These are phyloP conservation scores for Jaminaea rosea DNA, from an alignment of 1,284 basidiomycete species.

Conservation along the genomic window DNA sequence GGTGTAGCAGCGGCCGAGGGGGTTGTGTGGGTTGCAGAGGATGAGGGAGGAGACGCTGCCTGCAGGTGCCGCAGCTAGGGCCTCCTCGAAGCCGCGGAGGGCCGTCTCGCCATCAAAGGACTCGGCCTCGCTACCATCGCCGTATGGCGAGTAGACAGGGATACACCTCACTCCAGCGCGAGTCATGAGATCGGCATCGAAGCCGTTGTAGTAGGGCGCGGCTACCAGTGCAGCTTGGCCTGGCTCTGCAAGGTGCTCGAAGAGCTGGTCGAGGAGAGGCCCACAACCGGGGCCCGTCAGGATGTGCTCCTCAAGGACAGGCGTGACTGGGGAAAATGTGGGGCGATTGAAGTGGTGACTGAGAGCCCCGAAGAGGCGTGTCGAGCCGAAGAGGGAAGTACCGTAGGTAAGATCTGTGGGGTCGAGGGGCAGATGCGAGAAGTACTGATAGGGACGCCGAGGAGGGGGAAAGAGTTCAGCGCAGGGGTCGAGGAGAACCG, in stretches of 20 bases:
- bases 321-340: constrained; percentile 5
- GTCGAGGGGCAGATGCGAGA: constrained; percentile 5
- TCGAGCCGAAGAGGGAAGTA: constrained; percentile 13
- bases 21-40: constrained; percentile 15
- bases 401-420: constrained; percentile 13
- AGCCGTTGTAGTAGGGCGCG: constrained; percentile 16
- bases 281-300: constrained; percentile 16
- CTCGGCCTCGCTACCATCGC: constrained; percentile 1
- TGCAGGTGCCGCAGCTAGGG: not conserved
- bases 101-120: constrained; percentile 6
- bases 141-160: constrained; percentile 3
- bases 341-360: constrained; percentile 8
- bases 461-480: not conserved
- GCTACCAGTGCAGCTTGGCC: constrained; percentile 10
- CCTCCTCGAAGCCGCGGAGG: constrained; percentile 10
- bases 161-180: constrained; percentile 7
- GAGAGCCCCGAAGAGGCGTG: constrained; percentile 15
- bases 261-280: constrained; percentile 14
- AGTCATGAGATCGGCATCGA: constrained; percentile 12
- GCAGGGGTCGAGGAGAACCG: not conserved
- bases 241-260: constrained; percentile 9
- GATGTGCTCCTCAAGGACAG: constrained; percentile 10
- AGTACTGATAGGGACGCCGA: not conserved
- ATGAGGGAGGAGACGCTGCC: constrained; percentile 2
- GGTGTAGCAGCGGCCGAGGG: constrained; percentile 12